phyloP scores from a whole-genome alignment of 1,139 yeast species.

The Sporopachydermia cereana region DNA sequence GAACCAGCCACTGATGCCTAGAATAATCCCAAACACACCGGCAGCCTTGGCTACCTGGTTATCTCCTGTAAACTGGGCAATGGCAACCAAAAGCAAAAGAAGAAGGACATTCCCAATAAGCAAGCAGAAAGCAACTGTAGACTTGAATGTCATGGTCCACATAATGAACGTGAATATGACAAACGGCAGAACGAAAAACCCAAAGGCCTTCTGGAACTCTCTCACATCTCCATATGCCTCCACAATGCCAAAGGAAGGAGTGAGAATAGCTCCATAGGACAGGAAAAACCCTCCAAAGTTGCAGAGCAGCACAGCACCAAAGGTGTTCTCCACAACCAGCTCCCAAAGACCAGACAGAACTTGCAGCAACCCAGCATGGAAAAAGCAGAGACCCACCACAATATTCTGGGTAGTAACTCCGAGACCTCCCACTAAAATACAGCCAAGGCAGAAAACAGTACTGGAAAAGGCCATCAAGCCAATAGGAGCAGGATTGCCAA shows the following conservation, averaged over 20 bases:
- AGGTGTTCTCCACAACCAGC: slow-evolving; percentile 53
- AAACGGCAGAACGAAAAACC: slow-evolving; percentile 57
- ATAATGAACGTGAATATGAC: slow-evolving; percentile 53
- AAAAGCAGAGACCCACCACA: slow-evolving; percentile 27
- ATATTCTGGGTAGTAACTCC: slow-evolving; percentile 24
- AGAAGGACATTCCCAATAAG: slow-evolving; percentile 20
- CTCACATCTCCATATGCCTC: slow-evolving; percentile 34
- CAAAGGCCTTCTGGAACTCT: slow-evolving; percentile 37
- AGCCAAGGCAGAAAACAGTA: slow-evolving; percentile 21
- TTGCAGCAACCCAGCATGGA: slow-evolving; percentile 33
- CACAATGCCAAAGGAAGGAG: slow-evolving; percentile 49
- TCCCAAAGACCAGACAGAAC: slow-evolving; percentile 42
- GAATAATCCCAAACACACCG: slow-evolving; percentile 55
- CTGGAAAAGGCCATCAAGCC: slow-evolving; percentile 25
- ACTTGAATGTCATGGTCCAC: slow-evolving; percentile 44
- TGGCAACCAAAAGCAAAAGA: slow-evolving; percentile 44
- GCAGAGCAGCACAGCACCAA: slow-evolving; percentile 61
- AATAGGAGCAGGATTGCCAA: slow-evolving; percentile 26
- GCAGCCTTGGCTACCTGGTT: slow-evolving; percentile 38
- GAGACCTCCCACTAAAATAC: slow-evolving; percentile 21
- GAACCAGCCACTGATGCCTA: slow-evolving; percentile 63
- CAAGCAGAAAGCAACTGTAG: slow-evolving; percentile 48
- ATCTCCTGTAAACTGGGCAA: slow-evolving; percentile 29
- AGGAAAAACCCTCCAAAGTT: slow-evolving; percentile 73
- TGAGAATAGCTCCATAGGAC: slow-evolving; percentile 47